Conservation (phyloP, 768 basidiomycete genomes). For the Lyophyllum shimeji region DNA sequence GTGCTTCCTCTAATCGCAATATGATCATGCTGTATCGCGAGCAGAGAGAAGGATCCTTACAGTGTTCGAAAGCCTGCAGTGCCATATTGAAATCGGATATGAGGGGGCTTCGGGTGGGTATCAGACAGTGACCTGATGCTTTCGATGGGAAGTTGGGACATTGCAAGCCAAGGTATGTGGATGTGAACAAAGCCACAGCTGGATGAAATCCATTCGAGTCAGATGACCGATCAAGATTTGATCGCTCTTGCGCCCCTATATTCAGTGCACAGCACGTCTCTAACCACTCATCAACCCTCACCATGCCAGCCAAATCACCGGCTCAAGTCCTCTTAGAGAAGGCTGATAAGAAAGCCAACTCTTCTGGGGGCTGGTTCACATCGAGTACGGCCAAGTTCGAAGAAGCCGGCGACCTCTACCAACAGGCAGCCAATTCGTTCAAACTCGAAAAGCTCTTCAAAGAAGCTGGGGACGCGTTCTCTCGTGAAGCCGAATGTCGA, state of each 20-base stretch:
- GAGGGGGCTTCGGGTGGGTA: constrained; percentile 69
- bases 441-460: constrained; percentile 91
- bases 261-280: constrained; percentile 6
- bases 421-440: constrained; percentile 91
- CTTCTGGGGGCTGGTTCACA: constrained; percentile 87
- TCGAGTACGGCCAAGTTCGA: constrained; percentile 84
- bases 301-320: constrained; percentile 75
- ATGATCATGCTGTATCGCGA: constrained; percentile 11
- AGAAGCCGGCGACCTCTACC: constrained; percentile 94
- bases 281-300: constrained; percentile 15
- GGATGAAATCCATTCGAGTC: neutral
- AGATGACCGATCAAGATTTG: constrained; percentile 15
- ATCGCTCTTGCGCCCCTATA: neutral
- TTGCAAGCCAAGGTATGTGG: constrained; percentile 13
- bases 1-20: constrained; percentile 50
- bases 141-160: constrained; percentile 39
- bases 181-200: neutral
- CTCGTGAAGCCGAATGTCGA: constrained; percentile 92
- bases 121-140: constrained; percentile 51
- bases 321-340: constrained; percentile 78
- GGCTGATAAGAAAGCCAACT: constrained; percentile 89
- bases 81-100: constrained; percentile 80
- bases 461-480: constrained; percentile 89
- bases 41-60: constrained; percentile 45
- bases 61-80: constrained; percentile 93